Evolutionary conservation across 1,284 basidiomycete genomes (phyloP), one percentile per base, ranked within the genome.

Genomic region (Ceratobasidium sp.): DNA sequence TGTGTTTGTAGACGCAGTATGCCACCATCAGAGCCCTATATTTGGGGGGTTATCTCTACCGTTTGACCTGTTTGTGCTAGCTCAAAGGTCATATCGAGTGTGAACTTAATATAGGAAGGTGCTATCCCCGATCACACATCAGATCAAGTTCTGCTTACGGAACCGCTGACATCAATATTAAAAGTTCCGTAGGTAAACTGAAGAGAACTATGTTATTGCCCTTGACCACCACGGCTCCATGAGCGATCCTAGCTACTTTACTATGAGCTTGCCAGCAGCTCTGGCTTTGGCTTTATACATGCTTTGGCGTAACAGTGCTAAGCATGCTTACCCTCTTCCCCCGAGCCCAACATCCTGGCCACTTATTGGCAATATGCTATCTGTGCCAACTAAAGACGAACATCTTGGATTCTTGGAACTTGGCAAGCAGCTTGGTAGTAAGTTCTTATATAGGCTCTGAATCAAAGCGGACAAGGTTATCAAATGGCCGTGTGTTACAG

Each of bases 181-280:
- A 33, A 33, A 33, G 33, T 56, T 56, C 28, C 28, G 57, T 33
- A 59, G 9, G 57, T 33, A 33, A 33, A 33, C 4, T 4, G 33
- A 33, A 33, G 33, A 4, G 33, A 33, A 33, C 33, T 33, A 1
- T 10, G 17, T 20, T 61, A 28, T 61, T 61, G 33, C 59, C 59
- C 59, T 61, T 40, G 33, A 61, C 59, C 59, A 61, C 26, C 54
- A 26, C 26, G n/a, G 26, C n/a, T 23, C 59, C 33, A 64, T 64
- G 61, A 64, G 4, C 61, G 40, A 64, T 44, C 10, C 61, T 17
- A 20, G 6, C n/a, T 17, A 40, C 10, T 5, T 44, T 23, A 17
- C 42, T 4, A n/a, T n/a, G 1, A 42, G 20, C 4, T 20, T 44
- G 17, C 33, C 33, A 33, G 61, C 15, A 1, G 40, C 17, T 10